phyloP scores from a whole-genome alignment of 1,284 basidiomycete genomes.

The Microbotryum silenes-acaulis region DNA sequence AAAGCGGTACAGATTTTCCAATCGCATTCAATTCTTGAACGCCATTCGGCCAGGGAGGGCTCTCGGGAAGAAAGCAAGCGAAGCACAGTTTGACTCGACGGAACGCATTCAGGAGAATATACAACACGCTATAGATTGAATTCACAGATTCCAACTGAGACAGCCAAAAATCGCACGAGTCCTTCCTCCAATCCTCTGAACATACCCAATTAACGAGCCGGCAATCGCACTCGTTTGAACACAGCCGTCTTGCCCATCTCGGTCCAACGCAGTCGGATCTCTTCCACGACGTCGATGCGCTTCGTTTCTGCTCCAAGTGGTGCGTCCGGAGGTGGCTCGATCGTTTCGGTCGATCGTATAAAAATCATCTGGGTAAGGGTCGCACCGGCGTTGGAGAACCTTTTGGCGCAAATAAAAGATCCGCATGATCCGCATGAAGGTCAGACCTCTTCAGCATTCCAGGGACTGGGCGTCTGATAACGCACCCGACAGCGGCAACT shows the following conservation, averaged over 20 bases:
- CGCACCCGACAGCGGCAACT: too few relatives aligned
- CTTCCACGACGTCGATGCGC: constrained; percentile 18
- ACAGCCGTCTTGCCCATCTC: constrained; percentile 23
- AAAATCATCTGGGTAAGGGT: too few relatives aligned
- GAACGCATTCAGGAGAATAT: not conserved
- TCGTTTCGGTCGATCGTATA: not conserved
- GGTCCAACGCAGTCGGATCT: constrained; percentile 27
- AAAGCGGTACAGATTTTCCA: too few relatives aligned
- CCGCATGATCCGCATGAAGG: too few relatives aligned
- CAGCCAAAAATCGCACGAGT: not conserved
- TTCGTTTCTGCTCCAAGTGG: not conserved
- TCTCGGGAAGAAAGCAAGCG: too few relatives aligned
- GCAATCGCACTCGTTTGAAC: constrained; percentile 19
- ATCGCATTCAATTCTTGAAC: too few relatives aligned
- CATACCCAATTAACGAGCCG: not conserved
- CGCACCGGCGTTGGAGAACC: not conserved
- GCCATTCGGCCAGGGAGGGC: too few relatives aligned
- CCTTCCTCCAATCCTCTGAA: not conserved
- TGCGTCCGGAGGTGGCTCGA: not conserved
- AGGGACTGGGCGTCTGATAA: too few relatives aligned
- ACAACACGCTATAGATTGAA: not conserved
- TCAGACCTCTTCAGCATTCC: too few relatives aligned
- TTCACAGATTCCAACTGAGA: not conserved
- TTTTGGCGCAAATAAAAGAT: too few relatives aligned
- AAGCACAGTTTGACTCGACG: too few relatives aligned